Conservation (phyloP, 2,329 filamentous ascomycete species). For the Fonsecaea multimorphosa region DNA sequence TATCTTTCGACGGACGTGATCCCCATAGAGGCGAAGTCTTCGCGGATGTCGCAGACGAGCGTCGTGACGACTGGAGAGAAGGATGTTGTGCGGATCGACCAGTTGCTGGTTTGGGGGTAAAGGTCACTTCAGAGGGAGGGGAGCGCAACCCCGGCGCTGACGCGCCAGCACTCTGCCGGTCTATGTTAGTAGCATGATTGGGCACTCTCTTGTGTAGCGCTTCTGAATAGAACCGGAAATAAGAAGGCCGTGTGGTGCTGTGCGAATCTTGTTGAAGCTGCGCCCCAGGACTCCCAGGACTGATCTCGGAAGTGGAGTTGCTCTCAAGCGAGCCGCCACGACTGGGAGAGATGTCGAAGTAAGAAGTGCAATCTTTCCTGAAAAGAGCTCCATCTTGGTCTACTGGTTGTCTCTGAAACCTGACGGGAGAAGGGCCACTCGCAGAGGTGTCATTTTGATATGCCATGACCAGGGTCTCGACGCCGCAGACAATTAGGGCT, state of each 20-base stretch:
- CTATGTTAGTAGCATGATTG: conserved; percentile 21
- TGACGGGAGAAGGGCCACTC: background rate
- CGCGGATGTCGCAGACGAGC: conserved; percentile 1
- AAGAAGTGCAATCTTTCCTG: conserved; percentile 24
- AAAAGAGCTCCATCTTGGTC: conserved; percentile 16
- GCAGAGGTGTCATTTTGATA: background rate
- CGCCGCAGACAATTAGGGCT: background rate
- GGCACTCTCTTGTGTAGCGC: conserved; percentile 21
- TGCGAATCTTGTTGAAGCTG: background rate
- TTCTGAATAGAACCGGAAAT: conserved; percentile 24
- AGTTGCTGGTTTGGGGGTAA: background rate
- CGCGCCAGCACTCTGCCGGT: background rate
- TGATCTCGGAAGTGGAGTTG: conserved; percentile 15
- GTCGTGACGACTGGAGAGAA: background rate
- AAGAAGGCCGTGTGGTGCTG: background rate
- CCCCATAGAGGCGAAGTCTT: conserved; percentile 4
- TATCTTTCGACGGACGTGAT: conserved; percentile 11
- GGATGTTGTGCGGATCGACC: background rate
- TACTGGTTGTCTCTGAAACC: background rate
- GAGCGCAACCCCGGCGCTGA: background rate
- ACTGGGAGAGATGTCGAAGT: conserved; percentile 27
- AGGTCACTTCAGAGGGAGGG: background rate
- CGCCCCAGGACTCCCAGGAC: conserved; percentile 10
- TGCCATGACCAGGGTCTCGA: background rate
- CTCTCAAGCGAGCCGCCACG: conserved; percentile 8